Conservation (phyloP, 768 basidiomycete genomes). For the Calocybe cyanea region DNA sequence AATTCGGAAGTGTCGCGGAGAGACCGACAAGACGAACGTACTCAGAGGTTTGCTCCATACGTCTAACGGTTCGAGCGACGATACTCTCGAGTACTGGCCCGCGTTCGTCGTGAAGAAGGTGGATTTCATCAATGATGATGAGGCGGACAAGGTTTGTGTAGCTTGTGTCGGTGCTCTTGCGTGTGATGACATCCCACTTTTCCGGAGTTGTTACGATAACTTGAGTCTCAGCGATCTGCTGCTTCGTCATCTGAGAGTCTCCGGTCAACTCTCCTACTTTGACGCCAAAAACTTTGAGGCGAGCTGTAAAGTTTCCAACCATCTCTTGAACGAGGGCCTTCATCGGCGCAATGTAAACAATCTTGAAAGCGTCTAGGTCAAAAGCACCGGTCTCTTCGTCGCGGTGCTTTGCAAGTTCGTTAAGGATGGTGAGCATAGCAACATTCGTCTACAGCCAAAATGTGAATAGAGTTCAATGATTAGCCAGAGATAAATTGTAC, state of each 20-base stretch:
- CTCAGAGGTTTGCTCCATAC: constrained; percentile 92
- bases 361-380: constrained; percentile 89
- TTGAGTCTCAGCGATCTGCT: constrained; percentile 94
- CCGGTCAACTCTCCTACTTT: constrained; percentile 95
- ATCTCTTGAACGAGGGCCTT: constrained; percentile 99
- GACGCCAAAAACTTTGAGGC: constrained; percentile 68
- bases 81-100: constrained; percentile 94
- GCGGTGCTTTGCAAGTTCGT: constrained; percentile 86
- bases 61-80: constrained; percentile 82
- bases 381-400: constrained; percentile 76
- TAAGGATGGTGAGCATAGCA: constrained; percentile 91
- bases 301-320: constrained; percentile 88
- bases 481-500: constrained; percentile 40
- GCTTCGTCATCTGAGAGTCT: constrained; percentile 96
- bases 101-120: constrained; percentile 95
- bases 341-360: constrained; percentile 98
- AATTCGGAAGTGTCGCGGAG: constrained; percentile 97
- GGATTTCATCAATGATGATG: constrained; percentile 98
- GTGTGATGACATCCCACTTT: constrained; percentile 99
- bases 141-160: constrained; percentile 96
- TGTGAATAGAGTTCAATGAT: constrained; percentile 15
- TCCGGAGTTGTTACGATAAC: constrained; percentile 99
- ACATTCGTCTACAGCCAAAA: constrained; percentile 78
- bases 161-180: constrained; percentile 94
- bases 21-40: constrained; percentile 93